Evolutionary conservation across 768 basidiomycete species (phyloP).

Genomic region (Galerina sulciceps): DNA sequence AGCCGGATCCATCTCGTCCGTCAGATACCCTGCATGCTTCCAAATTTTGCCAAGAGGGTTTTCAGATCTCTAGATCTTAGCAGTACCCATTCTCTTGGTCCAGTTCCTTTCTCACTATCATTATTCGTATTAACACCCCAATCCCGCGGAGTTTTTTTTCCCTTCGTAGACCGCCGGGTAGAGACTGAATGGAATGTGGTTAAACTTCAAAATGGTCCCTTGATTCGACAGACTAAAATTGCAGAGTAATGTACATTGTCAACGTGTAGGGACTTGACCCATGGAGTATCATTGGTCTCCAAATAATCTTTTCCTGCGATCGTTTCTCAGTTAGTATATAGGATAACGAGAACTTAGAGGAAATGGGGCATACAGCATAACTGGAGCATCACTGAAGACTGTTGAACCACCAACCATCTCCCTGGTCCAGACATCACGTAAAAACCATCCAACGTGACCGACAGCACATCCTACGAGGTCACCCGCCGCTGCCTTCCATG

Average conservation of each 20-base stretch:
- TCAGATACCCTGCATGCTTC: not conserved
- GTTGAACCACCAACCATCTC: slow-evolving; percentile 83
- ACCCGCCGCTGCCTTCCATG: slow-evolving; percentile 82
- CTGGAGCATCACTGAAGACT: slow-evolving; percentile 74
- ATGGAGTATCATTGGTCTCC: slow-evolving; percentile 29
- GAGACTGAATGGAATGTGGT: not conserved
- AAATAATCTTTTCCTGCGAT: slow-evolving; percentile 63
- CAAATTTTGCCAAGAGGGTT: slow-evolving; percentile 3
- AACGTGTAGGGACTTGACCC: not conserved
- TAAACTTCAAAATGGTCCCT: not conserved
- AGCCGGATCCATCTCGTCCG: too few relatives aligned
- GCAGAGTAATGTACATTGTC: slow-evolving; percentile 8
- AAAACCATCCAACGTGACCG: slow-evolving; percentile 85
- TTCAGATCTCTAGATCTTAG: not conserved
- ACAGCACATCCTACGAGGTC: slow-evolving; percentile 87
- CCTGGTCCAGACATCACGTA: slow-evolving; percentile 86
- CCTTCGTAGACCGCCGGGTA: not conserved
- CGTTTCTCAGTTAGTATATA: not conserved
- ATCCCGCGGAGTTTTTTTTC: not conserved
- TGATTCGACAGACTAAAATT: not conserved
- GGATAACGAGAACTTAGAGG: slow-evolving; percentile 3
- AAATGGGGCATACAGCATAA: slow-evolving; percentile 58
- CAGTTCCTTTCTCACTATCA: not conserved
- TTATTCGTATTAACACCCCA: not conserved
- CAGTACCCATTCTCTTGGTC: not conserved